Percentiles rank a stretch among this genome's conserved stretches.
phyloP scores from a whole-genome alignment of 2,329 filamentous ascomycete genomes.

The Cyphellophora europaea region DNA sequence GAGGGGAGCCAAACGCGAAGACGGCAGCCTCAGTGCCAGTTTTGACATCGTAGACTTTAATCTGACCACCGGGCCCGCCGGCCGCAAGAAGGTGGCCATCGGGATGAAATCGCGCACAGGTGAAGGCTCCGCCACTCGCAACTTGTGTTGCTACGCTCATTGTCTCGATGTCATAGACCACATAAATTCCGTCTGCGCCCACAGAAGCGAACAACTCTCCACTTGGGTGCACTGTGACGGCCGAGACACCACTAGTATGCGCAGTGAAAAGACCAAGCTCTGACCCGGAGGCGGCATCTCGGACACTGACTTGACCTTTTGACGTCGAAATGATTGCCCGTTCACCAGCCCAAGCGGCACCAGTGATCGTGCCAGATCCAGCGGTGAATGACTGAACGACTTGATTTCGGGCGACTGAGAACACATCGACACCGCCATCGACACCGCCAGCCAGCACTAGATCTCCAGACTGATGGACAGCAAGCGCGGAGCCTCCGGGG shows the following conservation, averaged over 20 bases:
- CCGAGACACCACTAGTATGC: constrained; percentile 73
- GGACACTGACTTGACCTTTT: constrained; percentile 71
- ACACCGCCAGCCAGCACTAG: constrained; percentile 65
- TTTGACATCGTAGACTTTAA: constrained; percentile 84
- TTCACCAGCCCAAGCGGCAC: constrained; percentile 48
- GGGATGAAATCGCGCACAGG: constrained; percentile 79
- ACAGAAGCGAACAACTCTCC: constrained; percentile 77
- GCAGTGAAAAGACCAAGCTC: constrained; percentile 64
- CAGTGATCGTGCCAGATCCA: constrained; percentile 56
- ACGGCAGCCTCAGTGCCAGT: constrained; percentile 66
- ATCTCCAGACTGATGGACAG: constrained; percentile 50
- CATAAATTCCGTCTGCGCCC: constrained; percentile 83
- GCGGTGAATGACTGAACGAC: constrained; percentile 49
- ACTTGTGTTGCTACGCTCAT: constrained; percentile 66
- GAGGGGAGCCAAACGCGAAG: constrained; percentile 55
- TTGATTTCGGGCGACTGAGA: constrained; percentile 67
- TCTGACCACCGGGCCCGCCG: constrained; percentile 67
- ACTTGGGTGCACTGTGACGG: constrained; percentile 71
- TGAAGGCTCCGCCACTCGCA: constrained; percentile 67
- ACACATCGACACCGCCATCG: constrained; percentile 68
- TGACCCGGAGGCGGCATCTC: constrained; percentile 50
- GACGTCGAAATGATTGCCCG: constrained; percentile 65
- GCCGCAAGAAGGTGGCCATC: constrained; percentile 91
- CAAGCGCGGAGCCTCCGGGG: constrained; percentile 48
- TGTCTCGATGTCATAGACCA: constrained; percentile 70